Base-by-base conservation (phyloP, 805 yeast genomes). In the Lipomyces orientalis region DNA sequence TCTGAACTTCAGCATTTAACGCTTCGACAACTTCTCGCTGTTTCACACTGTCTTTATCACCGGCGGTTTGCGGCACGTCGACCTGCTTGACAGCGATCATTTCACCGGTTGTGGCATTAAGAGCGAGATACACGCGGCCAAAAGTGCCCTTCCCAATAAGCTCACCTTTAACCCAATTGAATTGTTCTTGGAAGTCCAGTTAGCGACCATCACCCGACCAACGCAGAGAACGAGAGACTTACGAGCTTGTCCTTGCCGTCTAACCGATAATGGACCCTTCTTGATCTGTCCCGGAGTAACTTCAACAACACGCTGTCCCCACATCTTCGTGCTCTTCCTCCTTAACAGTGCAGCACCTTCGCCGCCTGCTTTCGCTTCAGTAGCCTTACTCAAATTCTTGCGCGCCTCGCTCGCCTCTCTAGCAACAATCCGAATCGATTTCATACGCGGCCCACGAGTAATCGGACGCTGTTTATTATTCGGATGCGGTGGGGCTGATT, bases 21-120 rank as follows among this genome's bases (percentile, higher is more conserved):
- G 97, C 97, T 62, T 89, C 95, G 57, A 92, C 84, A 1, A 89
- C 90, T 65, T 87, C 93, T 34, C 80, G 78, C 65, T 78, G 80
- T 55, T 78, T 77, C 37, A 61, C 71, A 54, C 74, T 74, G 39
- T 71, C 71, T 34, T 67, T 58, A 64, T 73, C 78, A 54, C 77
- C 67, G 22, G 80, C 73, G 43, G 82, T 75, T 64, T 80, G 78
- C 0, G 91, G 88, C 12, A 89, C 88, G 54, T 85, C 88, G 1
- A 94, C 97, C 78, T 95, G 99, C 76, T 95, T 95, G 1, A 95
- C 99, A 0, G 99, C 99, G 81, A 95, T 90, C 97, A 95, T 93
- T 75, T 95, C 99, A 64, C 98, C 98, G 0, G 97, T 92, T 0
- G 98, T 95, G 19, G 93, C 93, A 78, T 95, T 95, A 75, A 95